These are phyloP conservation scores for Perkinsus chesapeaki DNA, from an alignment of 169 alveolate genomes.

Conservation along the genomic window DNA sequence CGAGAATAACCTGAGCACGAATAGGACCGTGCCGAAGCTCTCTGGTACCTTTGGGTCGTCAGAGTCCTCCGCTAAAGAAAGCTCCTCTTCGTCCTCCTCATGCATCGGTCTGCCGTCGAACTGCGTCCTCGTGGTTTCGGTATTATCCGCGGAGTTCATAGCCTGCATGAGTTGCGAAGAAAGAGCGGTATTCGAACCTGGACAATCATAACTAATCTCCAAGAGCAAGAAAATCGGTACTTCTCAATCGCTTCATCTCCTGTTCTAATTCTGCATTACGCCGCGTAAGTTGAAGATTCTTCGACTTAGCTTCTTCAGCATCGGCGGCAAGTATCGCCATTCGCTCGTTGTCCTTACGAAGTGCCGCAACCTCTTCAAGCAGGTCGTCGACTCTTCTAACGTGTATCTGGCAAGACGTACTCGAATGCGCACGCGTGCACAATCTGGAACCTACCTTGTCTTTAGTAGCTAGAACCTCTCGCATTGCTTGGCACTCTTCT, in stretches of 20 bases:
- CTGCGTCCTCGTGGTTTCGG: too few relatives aligned
- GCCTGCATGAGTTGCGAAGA: not conserved
- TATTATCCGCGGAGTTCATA: not conserved
- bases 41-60: not conserved
- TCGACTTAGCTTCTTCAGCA: not conserved
- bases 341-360: not conserved
- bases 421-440: not conserved
- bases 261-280: not conserved
- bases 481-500: not conserved
- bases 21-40: not conserved
- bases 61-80: not conserved
- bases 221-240: too few relatives aligned
- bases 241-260: not conserved
- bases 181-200: not conserved
- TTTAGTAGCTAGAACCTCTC: not conserved
- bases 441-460: not conserved
- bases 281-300: not conserved
- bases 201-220: too few relatives aligned
- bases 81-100: not conserved
- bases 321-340: not conserved
- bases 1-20: not conserved
- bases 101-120: not conserved
- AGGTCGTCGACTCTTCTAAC: not conserved
- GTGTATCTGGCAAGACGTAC: not conserved
- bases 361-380: not conserved